Evolutionary conservation across 2,329 filamentous ascomycete species (phyloP).

Genomic region (Botryotinia calthae): DNA sequence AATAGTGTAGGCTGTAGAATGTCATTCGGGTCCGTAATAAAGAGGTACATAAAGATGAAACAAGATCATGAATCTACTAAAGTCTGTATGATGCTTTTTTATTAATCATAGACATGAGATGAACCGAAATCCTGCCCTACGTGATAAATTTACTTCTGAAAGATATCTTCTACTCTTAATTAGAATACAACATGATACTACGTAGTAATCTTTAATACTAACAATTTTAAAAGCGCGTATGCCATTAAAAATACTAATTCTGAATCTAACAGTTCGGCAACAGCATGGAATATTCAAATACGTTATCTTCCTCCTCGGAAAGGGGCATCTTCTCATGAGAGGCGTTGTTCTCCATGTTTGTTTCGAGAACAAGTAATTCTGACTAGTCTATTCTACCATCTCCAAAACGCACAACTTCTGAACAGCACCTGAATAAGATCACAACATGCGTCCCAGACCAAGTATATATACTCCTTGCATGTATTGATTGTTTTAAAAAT

Average conservation of each 20-base stretch:
- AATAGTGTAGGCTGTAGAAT: not conserved
- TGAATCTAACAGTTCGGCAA: not conserved
- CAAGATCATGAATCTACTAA: not conserved
- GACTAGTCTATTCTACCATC: not conserved
- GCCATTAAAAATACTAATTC: not conserved
- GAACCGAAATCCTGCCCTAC: not conserved
- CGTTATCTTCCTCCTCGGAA: not conserved
- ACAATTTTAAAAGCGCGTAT: not conserved
- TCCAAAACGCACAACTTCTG: not conserved
- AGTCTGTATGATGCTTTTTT: not conserved
- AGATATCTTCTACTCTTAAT: not conserved
- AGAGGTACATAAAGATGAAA: not conserved
- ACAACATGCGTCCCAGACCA: not conserved
- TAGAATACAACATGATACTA: not conserved
- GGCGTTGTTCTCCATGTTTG: not conserved
- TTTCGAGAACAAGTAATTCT: not conserved
- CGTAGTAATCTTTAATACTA: not conserved
- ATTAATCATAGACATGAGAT: not conserved
- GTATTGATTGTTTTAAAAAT: not conserved
- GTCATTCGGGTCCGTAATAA: not conserved
- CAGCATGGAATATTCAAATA: not conserved
- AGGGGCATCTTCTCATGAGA: no score
- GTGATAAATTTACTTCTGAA: not conserved
- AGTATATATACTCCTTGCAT: not conserved
- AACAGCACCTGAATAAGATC: not conserved